Percentiles rank a stretch among this genome's conserved stretches.
phyloP scores from a whole-genome alignment of 176 grass and related monocot species.

The Eragrostis nindensis region DNA sequence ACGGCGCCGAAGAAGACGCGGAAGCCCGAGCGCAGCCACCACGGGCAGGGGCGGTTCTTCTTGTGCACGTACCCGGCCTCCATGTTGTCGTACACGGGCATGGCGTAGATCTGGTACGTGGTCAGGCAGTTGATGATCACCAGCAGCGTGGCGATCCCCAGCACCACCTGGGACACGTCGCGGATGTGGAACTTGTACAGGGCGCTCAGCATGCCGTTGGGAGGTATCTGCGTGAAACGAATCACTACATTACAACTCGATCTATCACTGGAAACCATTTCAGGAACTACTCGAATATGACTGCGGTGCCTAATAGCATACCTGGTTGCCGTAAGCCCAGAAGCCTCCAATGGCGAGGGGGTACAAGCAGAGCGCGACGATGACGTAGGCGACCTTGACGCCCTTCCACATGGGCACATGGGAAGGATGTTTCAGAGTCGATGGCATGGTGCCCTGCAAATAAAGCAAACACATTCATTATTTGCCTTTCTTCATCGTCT shows the following conservation, averaged over 20 bases:
- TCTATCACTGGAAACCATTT: neutral
- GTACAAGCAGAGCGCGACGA: slow-evolving; percentile 75
- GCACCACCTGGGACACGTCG: slow-evolving; percentile 62
- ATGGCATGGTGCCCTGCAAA: slow-evolving; percentile 87
- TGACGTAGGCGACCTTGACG: slow-evolving; percentile 72
- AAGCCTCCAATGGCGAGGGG: slow-evolving; percentile 85
- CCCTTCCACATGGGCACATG: slow-evolving; percentile 97
- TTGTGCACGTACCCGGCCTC: slow-evolving; percentile 77
- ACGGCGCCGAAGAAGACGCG: slow-evolving; percentile 64
- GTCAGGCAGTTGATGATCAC: slow-evolving; percentile 89
- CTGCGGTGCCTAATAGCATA: neutral
- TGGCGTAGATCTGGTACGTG: slow-evolving; percentile 88
- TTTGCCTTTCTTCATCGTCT: neutral
- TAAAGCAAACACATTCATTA: slow-evolving; percentile 17
- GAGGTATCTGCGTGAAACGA: slow-evolving; percentile 58
- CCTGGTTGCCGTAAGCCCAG: slow-evolving; percentile 92
- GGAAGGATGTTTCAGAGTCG: slow-evolving; percentile 85
- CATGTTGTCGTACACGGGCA: slow-evolving; percentile 91
- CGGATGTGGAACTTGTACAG: slow-evolving; percentile 70
- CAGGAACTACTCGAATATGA: neutral
- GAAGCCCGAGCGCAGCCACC: slow-evolving; percentile 63
- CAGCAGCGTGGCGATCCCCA: slow-evolving; percentile 68
- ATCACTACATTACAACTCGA: neutral
- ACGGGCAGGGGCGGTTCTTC: slow-evolving; percentile 80
- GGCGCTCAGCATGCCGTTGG: slow-evolving; percentile 68